Evolutionary conservation across 1,284 basidiomycete genomes (phyloP).

Genomic region (Moniliella sp.): DNA sequence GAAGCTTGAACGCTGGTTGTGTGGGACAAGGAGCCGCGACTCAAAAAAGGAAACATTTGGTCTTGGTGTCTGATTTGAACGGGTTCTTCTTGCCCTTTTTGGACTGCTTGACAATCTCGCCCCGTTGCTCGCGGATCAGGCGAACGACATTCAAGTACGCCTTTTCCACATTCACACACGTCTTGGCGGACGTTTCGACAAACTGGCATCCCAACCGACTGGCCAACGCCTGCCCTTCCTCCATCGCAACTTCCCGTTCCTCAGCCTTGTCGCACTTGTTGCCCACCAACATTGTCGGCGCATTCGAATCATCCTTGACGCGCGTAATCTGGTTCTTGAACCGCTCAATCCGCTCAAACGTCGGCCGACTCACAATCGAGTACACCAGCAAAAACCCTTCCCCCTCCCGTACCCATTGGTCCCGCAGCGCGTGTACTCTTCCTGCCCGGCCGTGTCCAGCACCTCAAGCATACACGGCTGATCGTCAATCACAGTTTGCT

Average conservation of each 20-base stretch:
- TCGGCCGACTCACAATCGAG: conserved; percentile 16
- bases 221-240: too few species aligned
- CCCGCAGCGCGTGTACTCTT: conserved; percentile 26
- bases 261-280: conserved; percentile 21
- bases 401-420: conserved; percentile 23
- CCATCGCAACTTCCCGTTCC: conserved; percentile 19
- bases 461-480: conserved; percentile 21
- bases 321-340: conserved; percentile 20
- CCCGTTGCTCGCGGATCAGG: too few species aligned
- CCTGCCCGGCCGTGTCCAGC: conserved; percentile 24
- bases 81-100: too few species aligned
- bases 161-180: too few species aligned
- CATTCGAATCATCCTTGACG: conserved; percentile 9
- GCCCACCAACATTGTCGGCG: conserved; percentile 19
- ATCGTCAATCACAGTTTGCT: conserved; percentile 17
- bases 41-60: too few species aligned
- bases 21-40: too few species aligned
- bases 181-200: too few species aligned
- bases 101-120: too few species aligned
- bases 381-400: conserved; percentile 26
- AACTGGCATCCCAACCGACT: too few species aligned
- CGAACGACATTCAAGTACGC: too few species aligned
- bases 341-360: conserved; percentile 22
- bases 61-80: too few species aligned
- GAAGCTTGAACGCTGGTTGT: too few species aligned